Evolutionary conservation across 169 alveolate species (phyloP).

Genomic region (Neospora caninum): DNA sequence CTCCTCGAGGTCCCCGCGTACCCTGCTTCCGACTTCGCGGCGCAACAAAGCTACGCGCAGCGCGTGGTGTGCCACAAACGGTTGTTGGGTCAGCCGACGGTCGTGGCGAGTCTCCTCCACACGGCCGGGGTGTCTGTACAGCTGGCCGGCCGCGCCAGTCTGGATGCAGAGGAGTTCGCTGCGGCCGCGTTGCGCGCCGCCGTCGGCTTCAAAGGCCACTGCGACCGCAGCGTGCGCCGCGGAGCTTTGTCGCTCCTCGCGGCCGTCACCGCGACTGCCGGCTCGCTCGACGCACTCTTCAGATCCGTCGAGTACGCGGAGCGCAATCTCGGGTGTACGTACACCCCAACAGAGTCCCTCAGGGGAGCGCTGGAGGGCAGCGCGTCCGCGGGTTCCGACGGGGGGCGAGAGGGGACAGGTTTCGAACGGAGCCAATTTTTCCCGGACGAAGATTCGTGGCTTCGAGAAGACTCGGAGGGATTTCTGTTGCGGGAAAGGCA

Average conservation of each 20-base stretch:
- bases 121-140: background rate
- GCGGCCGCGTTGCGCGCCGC: background rate
- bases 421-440: background rate
- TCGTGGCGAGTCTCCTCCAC: slow-evolving; percentile 18
- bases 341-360: background rate
- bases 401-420: background rate
- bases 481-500: background rate
- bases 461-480: background rate
- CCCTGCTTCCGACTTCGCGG: background rate
- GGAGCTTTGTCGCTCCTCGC: slow-evolving; percentile 23
- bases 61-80: background rate
- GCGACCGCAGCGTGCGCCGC: slow-evolving; percentile 17
- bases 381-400: background rate
- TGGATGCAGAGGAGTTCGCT: background rate
- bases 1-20: background rate
- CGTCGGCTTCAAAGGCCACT: background rate
- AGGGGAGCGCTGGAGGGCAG: background rate
- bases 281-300: background rate
- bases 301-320: background rate
- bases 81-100: background rate
- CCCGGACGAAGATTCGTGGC: background rate
- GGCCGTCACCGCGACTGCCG: background rate
- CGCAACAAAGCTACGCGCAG: background rate
- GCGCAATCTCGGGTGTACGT: background rate
- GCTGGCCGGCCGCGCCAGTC: background rate